These are phyloP conservation scores for Termitomyces sp. DNA, from an alignment of 768 basidiomycete genomes.

Conservation along the genomic window DNA sequence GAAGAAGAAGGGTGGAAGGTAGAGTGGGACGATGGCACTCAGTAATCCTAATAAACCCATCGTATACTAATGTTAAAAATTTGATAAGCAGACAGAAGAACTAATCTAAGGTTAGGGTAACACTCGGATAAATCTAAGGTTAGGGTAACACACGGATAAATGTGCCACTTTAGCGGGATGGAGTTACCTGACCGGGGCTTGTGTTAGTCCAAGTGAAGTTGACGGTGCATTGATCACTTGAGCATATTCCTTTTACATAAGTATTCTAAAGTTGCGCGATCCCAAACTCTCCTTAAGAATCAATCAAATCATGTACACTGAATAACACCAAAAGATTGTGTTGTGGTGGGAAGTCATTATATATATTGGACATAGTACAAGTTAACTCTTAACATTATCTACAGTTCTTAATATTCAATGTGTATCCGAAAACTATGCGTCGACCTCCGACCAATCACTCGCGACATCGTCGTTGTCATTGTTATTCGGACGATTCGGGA, in stretches of 20 bases:
- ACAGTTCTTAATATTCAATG: background rate
- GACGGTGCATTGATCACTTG: too few species aligned
- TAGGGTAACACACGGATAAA: too few species aligned
- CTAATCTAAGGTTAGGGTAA: slow-evolving; percentile 8
- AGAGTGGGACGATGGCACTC: slow-evolving; percentile 11
- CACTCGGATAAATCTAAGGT: too few species aligned
- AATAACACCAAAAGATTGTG: too few species aligned
- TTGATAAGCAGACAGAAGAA: slow-evolving; percentile 5
- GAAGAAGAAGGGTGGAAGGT: slow-evolving; percentile 84
- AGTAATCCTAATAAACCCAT: background rate
- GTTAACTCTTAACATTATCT: background rate
- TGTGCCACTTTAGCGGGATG: too few species aligned
- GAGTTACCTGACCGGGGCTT: too few species aligned
- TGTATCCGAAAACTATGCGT: slow-evolving; percentile 20
- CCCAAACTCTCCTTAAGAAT: too few species aligned
- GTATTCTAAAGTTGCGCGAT: too few species aligned
- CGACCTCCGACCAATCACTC: slow-evolving; percentile 42
- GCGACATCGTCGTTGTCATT: slow-evolving; percentile 23
- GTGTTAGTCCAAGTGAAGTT: too few species aligned
- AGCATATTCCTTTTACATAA: too few species aligned
- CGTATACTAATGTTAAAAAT: slow-evolving; percentile 10
- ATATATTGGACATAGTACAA: background rate
- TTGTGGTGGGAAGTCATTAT: background rate
- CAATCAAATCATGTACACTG: background rate
- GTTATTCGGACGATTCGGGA: slow-evolving; percentile 5